These are phyloP conservation scores for Solanum arcanum DNA, from an alignment of 257 asterid species.

Conservation along the genomic window DNA sequence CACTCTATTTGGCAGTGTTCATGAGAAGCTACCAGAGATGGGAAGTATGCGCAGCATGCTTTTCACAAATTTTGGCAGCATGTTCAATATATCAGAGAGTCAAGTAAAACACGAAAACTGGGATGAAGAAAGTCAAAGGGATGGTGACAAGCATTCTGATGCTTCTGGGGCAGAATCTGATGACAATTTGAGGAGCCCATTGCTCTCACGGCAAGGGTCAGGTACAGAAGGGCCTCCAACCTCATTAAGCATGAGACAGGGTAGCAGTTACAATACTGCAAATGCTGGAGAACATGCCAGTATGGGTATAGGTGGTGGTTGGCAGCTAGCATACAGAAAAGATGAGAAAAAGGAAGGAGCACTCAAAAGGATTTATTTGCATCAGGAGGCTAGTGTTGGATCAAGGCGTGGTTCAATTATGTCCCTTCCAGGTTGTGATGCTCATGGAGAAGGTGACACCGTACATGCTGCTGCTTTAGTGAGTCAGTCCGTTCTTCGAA, in stretches of 20 bases:
- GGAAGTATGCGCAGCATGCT: conserved; percentile 91
- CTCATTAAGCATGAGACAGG: conserved; percentile 7
- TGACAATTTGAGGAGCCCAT: conserved; percentile 69
- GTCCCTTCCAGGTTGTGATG: conserved; percentile 50
- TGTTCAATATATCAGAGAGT: conserved; percentile 50
- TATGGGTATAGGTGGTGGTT: conserved; percentile 91
- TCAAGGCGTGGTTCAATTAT: conserved; percentile 70
- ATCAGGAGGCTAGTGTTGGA: conserved; percentile 57
- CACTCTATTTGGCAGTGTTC: conserved; percentile 84
- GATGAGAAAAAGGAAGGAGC: conserved; percentile 59
- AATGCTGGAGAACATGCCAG: conserved; percentile 37
- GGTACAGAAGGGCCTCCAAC: conserved; percentile 22
- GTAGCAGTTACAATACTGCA: conserved; percentile 8
- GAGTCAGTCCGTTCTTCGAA: conserved; percentile 72
- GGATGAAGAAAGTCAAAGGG: conserved; percentile 71
- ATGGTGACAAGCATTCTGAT: conserved; percentile 28
- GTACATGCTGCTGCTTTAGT: conserved; percentile 89
- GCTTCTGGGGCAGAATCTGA: conserved; percentile 55
- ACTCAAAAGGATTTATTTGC: conserved; percentile 75
- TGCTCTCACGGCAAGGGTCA: conserved; percentile 52
- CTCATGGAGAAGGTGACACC: conserved; percentile 32
- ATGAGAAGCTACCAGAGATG: conserved; percentile 57
- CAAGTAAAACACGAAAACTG: conserved; percentile 41
- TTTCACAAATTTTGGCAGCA: conserved; percentile 70
- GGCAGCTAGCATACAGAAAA: conserved; percentile 86